These are phyloP conservation scores for Pythium oligandrum DNA, from an alignment of 352 stramenopile genomes.

Conservation along the genomic window DNA sequence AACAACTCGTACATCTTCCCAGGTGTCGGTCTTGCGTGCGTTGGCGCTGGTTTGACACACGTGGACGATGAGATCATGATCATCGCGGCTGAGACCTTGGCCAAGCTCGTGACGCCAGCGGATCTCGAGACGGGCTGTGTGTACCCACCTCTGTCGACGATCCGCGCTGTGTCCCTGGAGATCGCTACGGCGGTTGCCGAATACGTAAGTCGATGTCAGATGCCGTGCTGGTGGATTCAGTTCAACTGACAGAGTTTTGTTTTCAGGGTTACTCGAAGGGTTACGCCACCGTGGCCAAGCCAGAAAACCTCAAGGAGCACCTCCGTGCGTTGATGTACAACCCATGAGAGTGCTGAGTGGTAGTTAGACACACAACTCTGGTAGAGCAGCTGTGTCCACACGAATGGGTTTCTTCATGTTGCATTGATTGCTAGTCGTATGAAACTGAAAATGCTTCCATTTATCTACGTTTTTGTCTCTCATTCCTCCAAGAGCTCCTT, in stretches of 20 bases:
- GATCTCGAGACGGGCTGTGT: slow-evolving; percentile 92
- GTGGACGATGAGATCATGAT: slow-evolving; percentile 83
- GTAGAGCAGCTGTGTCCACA: no score
- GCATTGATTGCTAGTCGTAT: no score
- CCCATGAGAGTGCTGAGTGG: slow-evolving; percentile 29
- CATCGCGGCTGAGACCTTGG: slow-evolving; percentile 71
- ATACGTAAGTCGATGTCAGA: slow-evolving; percentile 34
- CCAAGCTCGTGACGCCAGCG: slow-evolving; percentile 73
- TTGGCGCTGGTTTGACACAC: slow-evolving; percentile 77
- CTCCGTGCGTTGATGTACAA: slow-evolving; percentile 68
- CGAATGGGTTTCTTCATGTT: no score
- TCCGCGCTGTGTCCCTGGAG: slow-evolving; percentile 90
- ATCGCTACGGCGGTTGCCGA: slow-evolving; percentile 91
- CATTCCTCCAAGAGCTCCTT: slow-evolving; percentile 17
- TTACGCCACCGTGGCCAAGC: slow-evolving; percentile 48
- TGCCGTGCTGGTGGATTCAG: slow-evolving; percentile 3
- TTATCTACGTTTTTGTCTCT: no score
- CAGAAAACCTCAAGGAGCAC: slow-evolving; percentile 45
- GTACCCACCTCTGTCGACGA: slow-evolving; percentile 90
- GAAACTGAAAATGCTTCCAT: no score
- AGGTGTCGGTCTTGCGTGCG: slow-evolving; percentile 91
- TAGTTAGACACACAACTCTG: no score
- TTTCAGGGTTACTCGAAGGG: slow-evolving; percentile 51
- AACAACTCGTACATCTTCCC: slow-evolving; percentile 99
- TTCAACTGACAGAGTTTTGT: slow-evolving; percentile 6